Conservation (phyloP, 345 rosid species). For the Ceriops zippeliana region DNA sequence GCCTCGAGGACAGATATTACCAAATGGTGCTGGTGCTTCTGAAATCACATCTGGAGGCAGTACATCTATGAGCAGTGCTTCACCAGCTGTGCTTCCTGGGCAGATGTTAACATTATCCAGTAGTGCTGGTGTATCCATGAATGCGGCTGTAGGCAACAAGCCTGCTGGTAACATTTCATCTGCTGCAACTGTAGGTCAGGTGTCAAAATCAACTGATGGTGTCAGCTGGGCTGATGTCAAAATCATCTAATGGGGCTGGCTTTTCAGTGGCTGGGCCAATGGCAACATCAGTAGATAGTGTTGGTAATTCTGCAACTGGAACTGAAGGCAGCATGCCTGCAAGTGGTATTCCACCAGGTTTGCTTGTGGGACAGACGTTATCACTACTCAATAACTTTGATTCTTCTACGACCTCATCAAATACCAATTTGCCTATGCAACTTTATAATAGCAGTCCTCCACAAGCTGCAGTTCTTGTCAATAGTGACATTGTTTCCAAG, state of each 20-base stretch:
- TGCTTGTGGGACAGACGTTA: not conserved
- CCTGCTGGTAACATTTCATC: not conserved
- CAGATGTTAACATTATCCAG: constrained; percentile 17
- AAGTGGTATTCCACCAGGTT: not conserved
- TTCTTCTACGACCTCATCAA: constrained; percentile 13
- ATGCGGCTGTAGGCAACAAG: constrained; percentile 15
- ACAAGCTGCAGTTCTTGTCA: constrained; percentile 7
- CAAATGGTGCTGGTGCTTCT: constrained; percentile 15
- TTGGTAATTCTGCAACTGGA: constrained; percentile 19
- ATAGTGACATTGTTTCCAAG: constrained; percentile 8
- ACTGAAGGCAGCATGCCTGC: constrained; percentile 15
- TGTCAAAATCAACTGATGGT: not conserved
- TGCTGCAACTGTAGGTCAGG: not conserved
- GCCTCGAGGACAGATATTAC: constrained; percentile 16
- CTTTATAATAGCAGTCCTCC: constrained; percentile 24
- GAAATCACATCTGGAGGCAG: constrained; percentile 18
- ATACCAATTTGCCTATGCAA: constrained; percentile 21
- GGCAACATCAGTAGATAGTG: constrained; percentile 5
- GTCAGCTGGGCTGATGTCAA: not conserved
- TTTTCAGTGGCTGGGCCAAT: constrained; percentile 6
- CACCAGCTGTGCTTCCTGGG: constrained; percentile 16
- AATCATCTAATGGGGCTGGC: not conserved
- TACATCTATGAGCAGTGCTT: constrained; percentile 7
- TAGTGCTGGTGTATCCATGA: constrained; percentile 12
- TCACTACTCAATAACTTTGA: constrained; percentile 10